Conservation (phyloP, 768 basidiomycete genomes). For the Boletus tomentosulus region DNA sequence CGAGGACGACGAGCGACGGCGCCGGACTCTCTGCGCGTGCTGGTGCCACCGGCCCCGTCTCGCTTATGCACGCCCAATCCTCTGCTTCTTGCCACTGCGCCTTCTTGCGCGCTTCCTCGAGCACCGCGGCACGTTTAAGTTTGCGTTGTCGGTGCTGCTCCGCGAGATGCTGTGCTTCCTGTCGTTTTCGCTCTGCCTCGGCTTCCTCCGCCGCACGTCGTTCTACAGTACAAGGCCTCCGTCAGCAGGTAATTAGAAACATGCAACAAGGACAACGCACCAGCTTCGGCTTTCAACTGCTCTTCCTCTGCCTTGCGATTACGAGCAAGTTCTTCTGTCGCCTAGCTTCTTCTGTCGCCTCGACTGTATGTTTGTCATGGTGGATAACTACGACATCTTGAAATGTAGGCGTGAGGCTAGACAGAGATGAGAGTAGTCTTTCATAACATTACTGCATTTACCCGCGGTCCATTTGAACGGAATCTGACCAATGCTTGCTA, state of each 20-base stretch:
- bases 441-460: too few species aligned
- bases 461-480: too few species aligned
- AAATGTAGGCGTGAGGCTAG: too few species aligned
- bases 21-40: constrained; percentile 55
- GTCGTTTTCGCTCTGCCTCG: constrained; percentile 49
- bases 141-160: constrained; percentile 53
- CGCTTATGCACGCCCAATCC: constrained; percentile 38
- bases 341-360: too few species aligned
- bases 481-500: too few species aligned
- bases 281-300: constrained; percentile 44
- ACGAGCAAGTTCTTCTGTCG: too few species aligned
- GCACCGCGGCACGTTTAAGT: constrained; percentile 44
- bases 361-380: too few species aligned
- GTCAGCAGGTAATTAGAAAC: constrained; percentile 3
- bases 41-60: constrained; percentile 21
- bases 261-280: constrained; percentile 35
- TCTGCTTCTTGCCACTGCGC: constrained; percentile 65
- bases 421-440: too few species aligned
- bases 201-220: constrained; percentile 56
- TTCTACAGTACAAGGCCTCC: constrained; percentile 32
- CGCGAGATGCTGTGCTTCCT: constrained; percentile 54
- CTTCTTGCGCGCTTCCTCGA: constrained; percentile 56
- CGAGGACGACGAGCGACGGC: constrained; percentile 29
- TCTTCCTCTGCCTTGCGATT: constrained; percentile 36
- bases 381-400: too few species aligned